Conservation (phyloP, 495 filamentous ascomycete genomes). For the Parathielavia hyrcaniae region DNA sequence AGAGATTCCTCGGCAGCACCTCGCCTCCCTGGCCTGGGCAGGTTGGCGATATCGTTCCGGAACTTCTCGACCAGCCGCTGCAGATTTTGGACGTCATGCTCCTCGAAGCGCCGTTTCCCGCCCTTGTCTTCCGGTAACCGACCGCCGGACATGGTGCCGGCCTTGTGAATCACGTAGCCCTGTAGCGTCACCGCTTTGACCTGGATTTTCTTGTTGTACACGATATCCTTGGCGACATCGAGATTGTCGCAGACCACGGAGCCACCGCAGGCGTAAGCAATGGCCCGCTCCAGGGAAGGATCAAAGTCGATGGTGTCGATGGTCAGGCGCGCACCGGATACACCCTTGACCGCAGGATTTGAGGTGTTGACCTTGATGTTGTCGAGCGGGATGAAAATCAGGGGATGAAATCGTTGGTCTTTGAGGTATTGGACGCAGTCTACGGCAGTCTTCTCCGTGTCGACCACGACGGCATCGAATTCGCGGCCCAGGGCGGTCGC, state of each 20-base stretch:
- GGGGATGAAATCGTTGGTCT: conserved; percentile 75
- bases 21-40: conserved; percentile 69
- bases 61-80: conserved; percentile 61
- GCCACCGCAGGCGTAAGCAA: conserved; percentile 89
- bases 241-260: conserved; percentile 92
- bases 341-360: conserved; percentile 84
- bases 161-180: conserved; percentile 91
- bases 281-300: conserved; percentile 75
- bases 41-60: conserved; percentile 60
- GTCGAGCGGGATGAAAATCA: conserved; percentile 91
- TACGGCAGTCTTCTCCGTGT: conserved; percentile 87
- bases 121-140: conserved; percentile 65
- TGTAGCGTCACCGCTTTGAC: conserved; percentile 92
- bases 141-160: conserved; percentile 96
- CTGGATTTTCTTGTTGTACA: conserved; percentile 76
- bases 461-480: conserved; percentile 92
- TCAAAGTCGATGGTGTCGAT: conserved; percentile 98
- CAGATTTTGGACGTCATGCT: conserved; percentile 78
- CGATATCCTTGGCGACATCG: conserved; percentile 77
- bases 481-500: conserved; percentile 87
- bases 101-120: conserved; percentile 77
- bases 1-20: conserved; percentile 72
- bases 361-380: conserved; percentile 89
- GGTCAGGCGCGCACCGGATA: conserved; percentile 76
- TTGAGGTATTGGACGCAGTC: conserved; percentile 93